These are phyloP conservation scores for Ophiosphaerella korrae DNA, from an alignment of 2,329 filamentous ascomycete genomes.

Conservation along the genomic window DNA sequence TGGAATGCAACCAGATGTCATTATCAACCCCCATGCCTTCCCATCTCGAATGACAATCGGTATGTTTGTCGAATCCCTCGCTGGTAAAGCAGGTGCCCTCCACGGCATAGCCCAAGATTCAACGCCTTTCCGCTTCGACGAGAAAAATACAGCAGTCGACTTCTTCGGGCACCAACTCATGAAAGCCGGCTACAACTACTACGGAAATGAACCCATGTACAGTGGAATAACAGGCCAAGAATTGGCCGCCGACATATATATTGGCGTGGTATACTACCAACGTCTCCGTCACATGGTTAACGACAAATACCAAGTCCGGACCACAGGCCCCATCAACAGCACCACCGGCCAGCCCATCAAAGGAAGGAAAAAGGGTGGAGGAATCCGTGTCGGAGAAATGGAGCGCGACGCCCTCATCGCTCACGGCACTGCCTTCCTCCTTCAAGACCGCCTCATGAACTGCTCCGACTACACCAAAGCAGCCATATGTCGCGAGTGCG, in stretches of 20 bases:
- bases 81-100: slow-evolving; percentile 90
- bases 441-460: slow-evolving; percentile 95
- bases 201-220: slow-evolving; percentile 99
- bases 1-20: slow-evolving; percentile 94
- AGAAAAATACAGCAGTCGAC: slow-evolving; percentile 88
- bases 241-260: slow-evolving; percentile 91
- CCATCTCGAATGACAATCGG: slow-evolving; percentile 99
- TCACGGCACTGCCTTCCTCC: slow-evolving; percentile 90
- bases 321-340: slow-evolving; percentile 87
- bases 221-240: slow-evolving; percentile 95
- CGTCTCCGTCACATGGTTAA: slow-evolving; percentile 99
- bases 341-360: slow-evolving; percentile 97
- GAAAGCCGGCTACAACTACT: slow-evolving; percentile 96
- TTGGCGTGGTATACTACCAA: slow-evolving; percentile 98
- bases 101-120: slow-evolving; percentile 96
- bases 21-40: slow-evolving; percentile 99
- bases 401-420: slow-evolving; percentile 94
- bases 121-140: slow-evolving; percentile 93
- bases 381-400: slow-evolving; percentile 99
- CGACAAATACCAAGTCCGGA: slow-evolving; percentile 98
- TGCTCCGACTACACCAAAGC: slow-evolving; percentile 91
- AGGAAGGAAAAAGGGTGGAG: slow-evolving; percentile 92
- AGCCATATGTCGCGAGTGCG: slow-evolving; percentile 88
- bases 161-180: slow-evolving; percentile 96
- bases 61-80: slow-evolving; percentile 97